These are phyloP conservation scores for Neurospora intermedia DNA, from an alignment of 495 filamentous ascomycete genomes.

Conservation along the genomic window DNA sequence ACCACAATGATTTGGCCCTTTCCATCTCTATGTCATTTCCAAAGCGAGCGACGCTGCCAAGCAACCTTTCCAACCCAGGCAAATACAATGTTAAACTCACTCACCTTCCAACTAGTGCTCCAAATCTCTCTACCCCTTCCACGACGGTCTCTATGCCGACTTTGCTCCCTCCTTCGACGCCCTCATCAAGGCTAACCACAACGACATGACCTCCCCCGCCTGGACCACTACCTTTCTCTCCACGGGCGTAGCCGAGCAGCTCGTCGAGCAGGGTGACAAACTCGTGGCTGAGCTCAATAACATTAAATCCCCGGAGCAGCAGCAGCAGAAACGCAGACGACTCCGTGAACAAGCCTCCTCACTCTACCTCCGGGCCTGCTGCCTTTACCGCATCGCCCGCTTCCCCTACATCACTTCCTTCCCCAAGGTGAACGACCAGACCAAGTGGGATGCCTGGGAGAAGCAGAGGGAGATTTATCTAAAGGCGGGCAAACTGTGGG, in stretches of 20 bases:
- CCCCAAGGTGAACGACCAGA: constrained; percentile 25
- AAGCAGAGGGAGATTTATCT: constrained; percentile 54
- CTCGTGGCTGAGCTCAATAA: constrained; percentile 32
- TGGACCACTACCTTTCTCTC: constrained; percentile 57
- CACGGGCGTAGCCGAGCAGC: constrained; percentile 32
- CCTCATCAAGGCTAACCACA: constrained; percentile 49
- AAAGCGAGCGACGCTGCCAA: not conserved
- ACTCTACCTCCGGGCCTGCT: constrained; percentile 59
- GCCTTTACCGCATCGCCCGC: constrained; percentile 61
- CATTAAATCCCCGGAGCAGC: not conserved
- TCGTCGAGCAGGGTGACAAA: constrained; percentile 39
- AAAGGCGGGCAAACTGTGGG: constrained; percentile 47
- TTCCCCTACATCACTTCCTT: constrained; percentile 56
- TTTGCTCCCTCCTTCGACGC: constrained; percentile 61
- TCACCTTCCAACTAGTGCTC: constrained; percentile 30
- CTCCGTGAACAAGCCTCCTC: constrained; percentile 38
- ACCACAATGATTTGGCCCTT: not conserved
- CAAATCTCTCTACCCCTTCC: constrained; percentile 67
- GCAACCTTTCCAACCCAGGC: too few relatives aligned
- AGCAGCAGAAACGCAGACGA: not conserved
- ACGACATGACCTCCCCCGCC: constrained; percentile 50
- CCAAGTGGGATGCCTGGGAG: constrained; percentile 54
- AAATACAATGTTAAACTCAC: not conserved
- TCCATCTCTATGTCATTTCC: not conserved
- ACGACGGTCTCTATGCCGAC: constrained; percentile 58